phyloP scores from a whole-genome alignment of 2,329 filamentous ascomycete genomes.

The Myriosclerotinia curreyana region DNA sequence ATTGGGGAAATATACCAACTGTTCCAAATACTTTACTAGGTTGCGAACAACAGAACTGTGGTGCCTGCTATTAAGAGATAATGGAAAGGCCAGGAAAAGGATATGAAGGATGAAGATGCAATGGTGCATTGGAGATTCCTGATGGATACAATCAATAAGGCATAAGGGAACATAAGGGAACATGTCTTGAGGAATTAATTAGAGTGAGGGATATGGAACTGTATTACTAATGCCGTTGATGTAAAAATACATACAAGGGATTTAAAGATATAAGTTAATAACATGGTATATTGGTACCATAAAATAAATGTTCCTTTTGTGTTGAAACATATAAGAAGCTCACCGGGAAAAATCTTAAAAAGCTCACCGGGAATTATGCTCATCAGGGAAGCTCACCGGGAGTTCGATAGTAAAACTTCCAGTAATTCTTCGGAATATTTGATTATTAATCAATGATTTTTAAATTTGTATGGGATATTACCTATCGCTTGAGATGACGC shows the following conservation, averaged over 20 bases:
- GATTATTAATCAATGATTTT: conserved; percentile 21
- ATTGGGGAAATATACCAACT: background rate
- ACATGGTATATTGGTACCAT: background rate
- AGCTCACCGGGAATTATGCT: background rate
- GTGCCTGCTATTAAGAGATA: too few relatives aligned
- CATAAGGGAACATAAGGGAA: too few relatives aligned
- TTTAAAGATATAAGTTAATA: background rate
- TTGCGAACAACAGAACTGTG: too few relatives aligned
- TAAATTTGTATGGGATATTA: conserved; percentile 3
- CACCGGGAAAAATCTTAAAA: background rate
- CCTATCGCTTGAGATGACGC: conserved; percentile 20
- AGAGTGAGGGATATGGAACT: too few relatives aligned
- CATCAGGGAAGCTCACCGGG: background rate
- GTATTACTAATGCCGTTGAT: too few relatives aligned
- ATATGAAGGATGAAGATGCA: too few relatives aligned
- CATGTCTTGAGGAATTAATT: too few relatives aligned
- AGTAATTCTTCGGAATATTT: background rate
- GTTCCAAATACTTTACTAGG: too few relatives aligned
- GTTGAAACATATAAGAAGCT: too few relatives aligned
- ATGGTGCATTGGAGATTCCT: too few relatives aligned
- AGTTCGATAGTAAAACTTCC: background rate
- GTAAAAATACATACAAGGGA: background rate
- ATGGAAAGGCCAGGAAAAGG: too few relatives aligned
- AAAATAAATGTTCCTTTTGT: background rate
- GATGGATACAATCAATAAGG: too few relatives aligned